Percentiles rank a stretch among this genome's conserved stretches.
These are phyloP conservation scores for Fusarium sp. DNA, from an alignment of 2,329 filamentous ascomycete species.

Conservation along the genomic window DNA sequence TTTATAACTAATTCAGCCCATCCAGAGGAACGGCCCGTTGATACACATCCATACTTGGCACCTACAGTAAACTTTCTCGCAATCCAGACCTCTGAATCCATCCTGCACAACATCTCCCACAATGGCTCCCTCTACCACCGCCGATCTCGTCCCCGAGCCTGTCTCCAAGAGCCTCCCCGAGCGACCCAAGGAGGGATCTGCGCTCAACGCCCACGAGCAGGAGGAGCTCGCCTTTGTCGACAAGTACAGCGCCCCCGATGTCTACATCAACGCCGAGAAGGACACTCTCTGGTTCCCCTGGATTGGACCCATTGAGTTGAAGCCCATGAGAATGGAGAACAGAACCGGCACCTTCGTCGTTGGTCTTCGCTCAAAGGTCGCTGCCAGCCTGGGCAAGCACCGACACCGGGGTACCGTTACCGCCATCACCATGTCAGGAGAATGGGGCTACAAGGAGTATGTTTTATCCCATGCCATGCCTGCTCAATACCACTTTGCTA, in stretches of 20 bases:
- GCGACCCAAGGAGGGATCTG: constrained; percentile 20
- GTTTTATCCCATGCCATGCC: background rate
- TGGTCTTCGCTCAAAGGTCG: constrained; percentile 31
- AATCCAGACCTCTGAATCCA: background rate
- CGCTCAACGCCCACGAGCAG: constrained; percentile 19
- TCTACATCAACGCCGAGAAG: constrained; percentile 42
- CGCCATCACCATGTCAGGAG: constrained; percentile 43
- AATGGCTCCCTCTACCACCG: constrained; percentile 30
- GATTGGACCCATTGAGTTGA: constrained; percentile 38
- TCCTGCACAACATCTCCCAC: constrained; percentile 10
- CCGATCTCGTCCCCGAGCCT: constrained; percentile 26
- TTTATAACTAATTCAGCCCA: constrained; percentile 14
- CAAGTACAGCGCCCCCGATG: constrained; percentile 47
- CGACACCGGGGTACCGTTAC: constrained; percentile 38
- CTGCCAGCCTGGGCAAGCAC: constrained; percentile 38
- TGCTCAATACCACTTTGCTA: constrained; percentile 1
- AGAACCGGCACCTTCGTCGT: constrained; percentile 38
- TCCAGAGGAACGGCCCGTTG: constrained; percentile 18
- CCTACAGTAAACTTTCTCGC: constrained; percentile 2
- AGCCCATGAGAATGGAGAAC: constrained; percentile 40
- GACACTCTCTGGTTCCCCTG: constrained; percentile 45
- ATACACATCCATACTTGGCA: constrained; percentile 19
- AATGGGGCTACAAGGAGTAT: constrained; percentile 45
- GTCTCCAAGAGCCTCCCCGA: constrained; percentile 25
- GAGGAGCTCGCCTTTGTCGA: constrained; percentile 44